A percentile compares a stretch with the other conserved stretches of the same genome.
phyloP scores from a whole-genome alignment of 2,329 filamentous ascomycete genomes.

The Alternaria arbusti region DNA sequence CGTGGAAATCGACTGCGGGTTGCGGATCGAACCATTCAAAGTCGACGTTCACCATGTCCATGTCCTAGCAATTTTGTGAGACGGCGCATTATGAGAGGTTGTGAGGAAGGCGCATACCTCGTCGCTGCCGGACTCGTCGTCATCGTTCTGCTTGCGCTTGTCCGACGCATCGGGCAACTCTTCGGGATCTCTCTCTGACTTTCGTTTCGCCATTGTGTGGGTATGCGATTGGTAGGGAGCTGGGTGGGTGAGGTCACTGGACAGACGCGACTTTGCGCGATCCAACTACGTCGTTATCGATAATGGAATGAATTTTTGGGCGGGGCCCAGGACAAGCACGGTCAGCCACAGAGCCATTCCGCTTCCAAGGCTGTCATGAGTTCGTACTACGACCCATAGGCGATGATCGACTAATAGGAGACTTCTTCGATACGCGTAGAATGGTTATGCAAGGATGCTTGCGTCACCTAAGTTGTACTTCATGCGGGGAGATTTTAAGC shows the following conservation, averaged over 20 bases:
- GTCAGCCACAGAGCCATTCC: background rate
- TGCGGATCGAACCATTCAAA: slow-evolving; percentile 99
- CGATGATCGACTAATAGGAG: background rate
- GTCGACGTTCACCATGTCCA: slow-evolving; percentile 91
- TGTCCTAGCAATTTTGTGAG: slow-evolving; percentile 65
- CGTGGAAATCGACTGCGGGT: slow-evolving; percentile 89
- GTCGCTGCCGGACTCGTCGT: slow-evolving; percentile 48
- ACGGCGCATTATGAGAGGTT: slow-evolving; percentile 5
- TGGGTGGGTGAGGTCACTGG: slow-evolving; percentile 1
- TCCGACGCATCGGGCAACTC: slow-evolving; percentile 45
- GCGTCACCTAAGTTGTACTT: background rate
- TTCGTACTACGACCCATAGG: background rate
- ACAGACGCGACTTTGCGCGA: slow-evolving; percentile 12
- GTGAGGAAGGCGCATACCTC: slow-evolving; percentile 35
- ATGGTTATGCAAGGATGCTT: background rate
- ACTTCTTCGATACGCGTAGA: too few relatives aligned
- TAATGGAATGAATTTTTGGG: slow-evolving; percentile 9
- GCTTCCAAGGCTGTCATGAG: background rate
- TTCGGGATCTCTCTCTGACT: slow-evolving; percentile 41
- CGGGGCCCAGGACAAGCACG: background rate
- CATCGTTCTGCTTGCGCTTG: slow-evolving; percentile 36
- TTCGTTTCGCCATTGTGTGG: slow-evolving; percentile 46
- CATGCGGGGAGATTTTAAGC: background rate
- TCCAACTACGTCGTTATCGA: background rate
- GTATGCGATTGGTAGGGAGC: background rate